Conservation (phyloP, 768 basidiomycete species). For the Serpula lacrymans region DNA sequence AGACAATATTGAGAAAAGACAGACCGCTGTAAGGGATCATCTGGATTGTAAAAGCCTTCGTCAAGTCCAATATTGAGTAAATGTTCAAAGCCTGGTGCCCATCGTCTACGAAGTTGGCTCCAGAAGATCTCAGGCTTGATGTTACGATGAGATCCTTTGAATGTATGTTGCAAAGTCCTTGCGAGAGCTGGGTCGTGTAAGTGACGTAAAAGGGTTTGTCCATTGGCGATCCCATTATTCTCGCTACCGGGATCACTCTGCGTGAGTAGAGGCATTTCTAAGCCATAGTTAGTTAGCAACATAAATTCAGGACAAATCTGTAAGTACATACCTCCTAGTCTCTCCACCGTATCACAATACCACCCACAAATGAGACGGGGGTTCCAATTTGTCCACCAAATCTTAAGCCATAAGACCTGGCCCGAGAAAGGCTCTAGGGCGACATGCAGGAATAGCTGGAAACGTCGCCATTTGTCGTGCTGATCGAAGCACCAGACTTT, state of each 20-base stretch:
- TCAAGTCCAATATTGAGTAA: constrained; percentile 28
- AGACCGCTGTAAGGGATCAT: constrained; percentile 22
- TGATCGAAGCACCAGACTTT: constrained; percentile 39
- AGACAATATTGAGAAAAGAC: constrained; percentile 4
- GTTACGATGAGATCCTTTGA: no score
- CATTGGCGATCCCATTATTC: constrained; percentile 45
- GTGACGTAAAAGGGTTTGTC: constrained; percentile 37
- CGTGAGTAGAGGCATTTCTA: constrained; percentile 37
- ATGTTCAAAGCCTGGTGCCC: constrained; percentile 15
- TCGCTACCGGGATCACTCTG: constrained; percentile 43
- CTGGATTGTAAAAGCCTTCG: constrained; percentile 25
- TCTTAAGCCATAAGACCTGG: constrained; percentile 30
- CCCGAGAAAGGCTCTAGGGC: constrained; percentile 35
- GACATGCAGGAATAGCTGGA: constrained; percentile 34
- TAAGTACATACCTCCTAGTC: constrained; percentile 14
- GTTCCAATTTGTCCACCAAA: constrained; percentile 43
- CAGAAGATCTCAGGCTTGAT: constrained; percentile 24
- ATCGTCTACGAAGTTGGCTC: constrained; percentile 9
- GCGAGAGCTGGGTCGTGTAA: constrained; percentile 34
- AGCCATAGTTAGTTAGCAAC: constrained; percentile 1
- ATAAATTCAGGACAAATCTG: no score
- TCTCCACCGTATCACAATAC: constrained; percentile 28
- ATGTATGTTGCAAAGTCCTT: constrained; percentile 40
- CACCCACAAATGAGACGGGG: constrained; percentile 30
- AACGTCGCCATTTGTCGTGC: constrained; percentile 44